These are phyloP conservation scores for Rhizoclosmatium globosum DNA, from an alignment of 192 early-diverging fungal species.

Conservation along the genomic window DNA sequence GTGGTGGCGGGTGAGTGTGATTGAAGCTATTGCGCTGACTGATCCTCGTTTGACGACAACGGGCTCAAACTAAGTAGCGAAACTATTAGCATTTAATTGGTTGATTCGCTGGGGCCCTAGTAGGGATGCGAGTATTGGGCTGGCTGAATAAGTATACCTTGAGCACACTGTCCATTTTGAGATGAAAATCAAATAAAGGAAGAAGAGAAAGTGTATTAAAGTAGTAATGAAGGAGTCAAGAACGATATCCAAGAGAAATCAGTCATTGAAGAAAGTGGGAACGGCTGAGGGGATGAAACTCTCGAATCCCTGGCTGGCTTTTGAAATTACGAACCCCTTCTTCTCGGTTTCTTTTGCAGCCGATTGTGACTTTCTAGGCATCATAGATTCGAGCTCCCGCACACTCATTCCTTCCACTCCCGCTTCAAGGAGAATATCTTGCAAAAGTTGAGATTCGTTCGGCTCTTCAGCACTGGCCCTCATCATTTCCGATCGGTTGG, in stretches of 20 bases:
- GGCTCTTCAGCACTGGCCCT: not conserved
- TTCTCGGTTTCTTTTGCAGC: not conserved
- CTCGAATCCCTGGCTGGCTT: slow-evolving; percentile 14
- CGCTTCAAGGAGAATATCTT: slow-evolving; percentile 6
- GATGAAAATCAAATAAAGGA: not conserved
- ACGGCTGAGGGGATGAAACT: not conserved
- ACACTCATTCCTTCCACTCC: slow-evolving; percentile 24
- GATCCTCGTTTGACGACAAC: slow-evolving; percentile 15
- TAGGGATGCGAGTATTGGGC: not conserved
- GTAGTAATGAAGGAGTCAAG: not conserved
- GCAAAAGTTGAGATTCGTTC: not conserved
- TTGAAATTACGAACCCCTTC: slow-evolving; percentile 26
- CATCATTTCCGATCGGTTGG: slow-evolving; percentile 4
- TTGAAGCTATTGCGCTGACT: not conserved
- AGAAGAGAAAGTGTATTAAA: not conserved
- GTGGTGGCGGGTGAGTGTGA: slow-evolving; percentile 22
- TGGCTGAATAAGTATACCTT: not conserved
- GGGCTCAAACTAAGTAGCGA: not conserved
- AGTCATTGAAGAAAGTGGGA: not conserved
- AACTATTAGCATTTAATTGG: too few relatives aligned
- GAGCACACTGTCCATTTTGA: slow-evolving; percentile 1
- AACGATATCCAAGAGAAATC: not conserved
- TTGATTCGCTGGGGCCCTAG: too few relatives aligned
- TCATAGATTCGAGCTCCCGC: slow-evolving; percentile 6
- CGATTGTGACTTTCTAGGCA: not conserved